Base-by-base conservation (phyloP, 352 stramenopile genomes). In the Pythium volutum region DNA sequence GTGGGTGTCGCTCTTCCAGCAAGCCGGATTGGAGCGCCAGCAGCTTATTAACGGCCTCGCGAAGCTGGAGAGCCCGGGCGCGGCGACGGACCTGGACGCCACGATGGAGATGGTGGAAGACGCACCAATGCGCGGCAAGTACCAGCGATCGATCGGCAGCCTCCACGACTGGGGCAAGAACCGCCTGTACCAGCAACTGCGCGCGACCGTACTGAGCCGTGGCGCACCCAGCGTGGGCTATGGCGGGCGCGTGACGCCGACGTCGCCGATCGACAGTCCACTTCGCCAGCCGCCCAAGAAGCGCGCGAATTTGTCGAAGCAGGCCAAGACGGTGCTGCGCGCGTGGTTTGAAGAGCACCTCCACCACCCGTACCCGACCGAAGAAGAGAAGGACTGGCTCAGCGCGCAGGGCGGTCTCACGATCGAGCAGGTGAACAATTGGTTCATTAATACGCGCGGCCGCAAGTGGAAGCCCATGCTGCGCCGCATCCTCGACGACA, bases 401-500 rank as follows among this genome's bases (percentile, higher is more conserved):
- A 75, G 73, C n/a, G 48, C 51, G 8, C 51, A 87, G 54, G 82
- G 82, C 59, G 82, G 81, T 52, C 91, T 94, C 67, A 89, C 85
- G 23, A 64, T 94, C 59, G 83, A 94, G 55, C 85, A 94, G 64
- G 85, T 94, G 39, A 94, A 92, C 77, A 94, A 94, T 59, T 94
- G 85, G 85, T 94, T 94, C 57, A 92, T 94, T 62, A 92, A 94
- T 64, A 93, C 83, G 42, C 79, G 85, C 61, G 83, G 81, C 4
- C 77, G 85, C 56, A 91, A 92, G 76, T 94, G 85, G 85, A 91
- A 91, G 65, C 85, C 85, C 16, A 89, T 91, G 82, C 69, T 94
- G 16, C 81, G 77, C 56, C 62, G 74, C 26, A 71, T 94, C 39
- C 84, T 91, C 69, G 71, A 75, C 16, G 74, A 91, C 49, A 89